Evolutionary conservation across 164 flowering plant genomes (phyloP).

Genomic region (Nelumbo lutea): DNA sequence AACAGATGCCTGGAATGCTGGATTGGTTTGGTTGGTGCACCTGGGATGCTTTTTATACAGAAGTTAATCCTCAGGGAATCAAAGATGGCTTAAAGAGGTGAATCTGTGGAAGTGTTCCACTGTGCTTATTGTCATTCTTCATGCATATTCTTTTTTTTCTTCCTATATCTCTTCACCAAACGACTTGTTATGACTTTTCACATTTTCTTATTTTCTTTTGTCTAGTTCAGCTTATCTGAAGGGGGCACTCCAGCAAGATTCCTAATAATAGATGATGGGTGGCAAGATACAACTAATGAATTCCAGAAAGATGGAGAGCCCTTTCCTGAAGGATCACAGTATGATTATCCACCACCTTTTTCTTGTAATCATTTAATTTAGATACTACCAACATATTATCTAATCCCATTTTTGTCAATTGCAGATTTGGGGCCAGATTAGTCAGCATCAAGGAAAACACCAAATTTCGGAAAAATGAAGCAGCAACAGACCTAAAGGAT

Average conservation of each 20-base stretch:
- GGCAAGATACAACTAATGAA: constrained; percentile 59
- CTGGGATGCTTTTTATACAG: constrained; percentile 71
- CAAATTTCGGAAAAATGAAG: constrained; percentile 34
- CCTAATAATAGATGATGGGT: constrained; percentile 63
- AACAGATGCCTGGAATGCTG: constrained; percentile 66
- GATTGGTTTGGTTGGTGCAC: constrained; percentile 88
- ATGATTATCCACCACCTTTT: constrained; percentile 17
- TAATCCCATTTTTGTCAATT: constrained; percentile 8
- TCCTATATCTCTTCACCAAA: neutral
- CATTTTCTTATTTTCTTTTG: neutral
- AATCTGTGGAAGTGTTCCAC: neutral
- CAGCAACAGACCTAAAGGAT: constrained; percentile 33
- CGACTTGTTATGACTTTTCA: neutral
- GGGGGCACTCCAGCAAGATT: constrained; percentile 64
- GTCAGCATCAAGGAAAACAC: constrained; percentile 43
- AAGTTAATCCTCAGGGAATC: constrained; percentile 62
- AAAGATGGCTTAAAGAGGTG: constrained; percentile 57
- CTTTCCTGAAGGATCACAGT: constrained; percentile 52
- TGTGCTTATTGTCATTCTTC: neutral
- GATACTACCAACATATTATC: neutral
- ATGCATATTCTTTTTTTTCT: neutral
- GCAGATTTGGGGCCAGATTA: constrained; percentile 56
- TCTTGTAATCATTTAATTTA: neutral
- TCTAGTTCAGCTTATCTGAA: constrained; percentile 36
- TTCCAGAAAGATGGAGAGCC: constrained; percentile 58